These are phyloP conservation scores for Bruguiera parviflora DNA, from an alignment of 345 rosid genomes.

Conservation along the genomic window DNA sequence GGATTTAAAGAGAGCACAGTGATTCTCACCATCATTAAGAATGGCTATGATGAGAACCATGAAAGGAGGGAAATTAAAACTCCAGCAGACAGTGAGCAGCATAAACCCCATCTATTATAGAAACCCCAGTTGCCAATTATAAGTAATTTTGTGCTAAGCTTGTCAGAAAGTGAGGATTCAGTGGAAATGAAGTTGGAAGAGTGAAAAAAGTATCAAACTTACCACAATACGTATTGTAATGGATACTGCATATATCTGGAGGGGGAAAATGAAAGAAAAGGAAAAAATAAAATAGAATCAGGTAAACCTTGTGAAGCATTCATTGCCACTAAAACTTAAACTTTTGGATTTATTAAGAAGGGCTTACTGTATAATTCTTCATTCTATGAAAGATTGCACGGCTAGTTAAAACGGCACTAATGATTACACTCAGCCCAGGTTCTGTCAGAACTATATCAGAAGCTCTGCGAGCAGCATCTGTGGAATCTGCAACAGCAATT, in stretches of 20 bases:
- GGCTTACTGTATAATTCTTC: slow-evolving; percentile 81
- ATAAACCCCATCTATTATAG: slow-evolving; percentile 59
- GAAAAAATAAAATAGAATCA: not conserved
- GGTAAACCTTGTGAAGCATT: not conserved
- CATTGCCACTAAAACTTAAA: not conserved
- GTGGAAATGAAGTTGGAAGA: not conserved
- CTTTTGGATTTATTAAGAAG: not conserved
- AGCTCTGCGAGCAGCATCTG: slow-evolving; percentile 91
- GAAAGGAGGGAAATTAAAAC: slow-evolving; percentile 76
- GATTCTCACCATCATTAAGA: slow-evolving; percentile 59
- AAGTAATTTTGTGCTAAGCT: not conserved
- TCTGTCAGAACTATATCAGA: slow-evolving; percentile 90
- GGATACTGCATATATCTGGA: slow-evolving; percentile 77
- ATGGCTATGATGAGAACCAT: slow-evolving; percentile 85
- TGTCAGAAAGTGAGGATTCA: not conserved
- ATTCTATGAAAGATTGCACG: slow-evolving; percentile 92
- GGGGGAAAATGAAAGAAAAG: not conserved
- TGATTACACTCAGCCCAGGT: slow-evolving; percentile 88
- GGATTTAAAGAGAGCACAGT: too few relatives aligned
- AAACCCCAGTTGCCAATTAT: slow-evolving; percentile 5
- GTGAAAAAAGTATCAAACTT: slow-evolving; percentile 16
- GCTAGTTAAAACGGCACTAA: slow-evolving; percentile 88
- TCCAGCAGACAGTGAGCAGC: slow-evolving; percentile 69
- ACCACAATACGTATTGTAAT: slow-evolving; percentile 88
- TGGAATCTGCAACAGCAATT: slow-evolving; percentile 88